These are phyloP conservation scores for Flaveria ramosissima DNA, from an alignment of 129 eudicot genomes.

Conservation along the genomic window DNA sequence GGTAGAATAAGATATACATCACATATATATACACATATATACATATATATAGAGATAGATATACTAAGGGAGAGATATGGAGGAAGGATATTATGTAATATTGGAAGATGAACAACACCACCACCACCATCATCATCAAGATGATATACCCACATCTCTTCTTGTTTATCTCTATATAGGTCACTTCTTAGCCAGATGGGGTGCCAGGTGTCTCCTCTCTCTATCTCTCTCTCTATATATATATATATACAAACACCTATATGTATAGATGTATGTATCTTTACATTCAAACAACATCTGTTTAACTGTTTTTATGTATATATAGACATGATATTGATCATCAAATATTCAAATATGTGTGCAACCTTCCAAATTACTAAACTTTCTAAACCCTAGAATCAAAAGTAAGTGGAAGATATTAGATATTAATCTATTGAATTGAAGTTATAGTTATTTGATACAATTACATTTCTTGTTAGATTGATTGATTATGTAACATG, in stretches of 20 bases:
- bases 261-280: not conserved
- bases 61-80: conserved; percentile 9
- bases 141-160: conserved; percentile 48
- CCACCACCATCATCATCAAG: not conserved
- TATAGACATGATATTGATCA: not conserved
- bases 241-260: not conserved
- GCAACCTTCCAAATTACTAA: not conserved
- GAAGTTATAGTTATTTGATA: not conserved
- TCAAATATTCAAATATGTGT: no score
- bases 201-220: conserved; percentile 71
- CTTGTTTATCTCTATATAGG: conserved; percentile 61
- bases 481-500: not conserved
- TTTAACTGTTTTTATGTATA: not conserved
- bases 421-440: not conserved
- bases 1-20: not conserved
- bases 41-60: not conserved
- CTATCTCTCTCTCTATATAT: conserved; percentile 8
- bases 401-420: not conserved
- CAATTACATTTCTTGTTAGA: not conserved
- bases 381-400: not conserved
- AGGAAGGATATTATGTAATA: conserved; percentile 27
- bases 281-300: not conserved
- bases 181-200: conserved; percentile 96
- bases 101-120: conserved; percentile 17
- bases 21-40: not conserved